Evolutionary conservation across 345 rosid genomes (phyloP), one percentile per base, ranked within the genome.

Genomic region (Tarenaya hassleriana): DNA sequence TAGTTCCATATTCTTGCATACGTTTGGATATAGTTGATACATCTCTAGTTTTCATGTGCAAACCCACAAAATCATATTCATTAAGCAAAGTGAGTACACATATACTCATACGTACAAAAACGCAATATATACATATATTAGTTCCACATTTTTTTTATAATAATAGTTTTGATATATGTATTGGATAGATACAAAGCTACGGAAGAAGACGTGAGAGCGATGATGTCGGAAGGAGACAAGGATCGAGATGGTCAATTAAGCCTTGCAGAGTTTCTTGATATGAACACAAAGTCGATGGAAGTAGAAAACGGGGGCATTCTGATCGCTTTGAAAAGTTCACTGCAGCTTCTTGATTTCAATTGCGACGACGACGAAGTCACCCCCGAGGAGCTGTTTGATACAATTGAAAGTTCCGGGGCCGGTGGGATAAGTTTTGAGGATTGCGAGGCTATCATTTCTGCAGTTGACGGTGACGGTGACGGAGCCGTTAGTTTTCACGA

Each of bases 391-490:
- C 20, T 81, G 10, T 64, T 41, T 19, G 70, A 72, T 16, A 63
- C 53, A 12, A 29, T 53, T 47, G 56, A 14, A 14, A 66, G 66
- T 40, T 13, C 48, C 1, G 80, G 67, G 12, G 47, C 51, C 0
- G 14, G 40, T 2, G 66, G 4, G n/a, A 8, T 73, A 40, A 59
- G 75, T 6, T 50, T 68, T 8, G 69, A 46, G 46, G 72, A 55
- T 49, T 74, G 83, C 50, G 72, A 52, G 14, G 41, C 32, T 9
- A 67, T 70, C 29, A 44, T 83, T 57, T 69, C 70, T 24, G 52
- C 86, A 35, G 44, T 83, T 70, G 80, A 77, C 56, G 70, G 17
- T 6, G 80, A 79, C 50, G 80, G 75, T 4, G 86, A 79, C 57
- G 86, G 83, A 27, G 73, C 65, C 20, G 68, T 73, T 51, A 64